Percentiles rank a stretch among this genome's conserved stretches.
phyloP scores from a whole-genome alignment of 1,139 yeast species.

The Diutina siamensis region DNA sequence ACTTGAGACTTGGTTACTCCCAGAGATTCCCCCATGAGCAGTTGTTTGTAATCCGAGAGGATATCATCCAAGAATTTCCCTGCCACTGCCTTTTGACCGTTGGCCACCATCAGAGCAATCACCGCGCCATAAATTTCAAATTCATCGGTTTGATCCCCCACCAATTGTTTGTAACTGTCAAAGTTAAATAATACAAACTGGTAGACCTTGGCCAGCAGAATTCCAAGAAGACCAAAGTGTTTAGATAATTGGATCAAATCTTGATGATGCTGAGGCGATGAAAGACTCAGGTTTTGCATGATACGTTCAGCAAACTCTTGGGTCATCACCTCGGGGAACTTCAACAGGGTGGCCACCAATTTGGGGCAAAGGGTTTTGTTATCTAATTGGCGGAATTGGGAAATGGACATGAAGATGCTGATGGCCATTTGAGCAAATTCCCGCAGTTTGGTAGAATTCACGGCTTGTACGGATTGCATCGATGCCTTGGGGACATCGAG shows the following conservation, averaged over 20 bases:
- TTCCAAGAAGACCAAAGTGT: conserved; percentile 13
- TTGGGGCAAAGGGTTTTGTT: conserved; percentile 17
- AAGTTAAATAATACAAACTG: conserved; percentile 20
- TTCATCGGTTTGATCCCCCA: conserved; percentile 15
- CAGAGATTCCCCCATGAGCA: conserved; percentile 9
- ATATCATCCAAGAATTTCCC: conserved; percentile 43
- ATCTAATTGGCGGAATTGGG: conserved; percentile 17
- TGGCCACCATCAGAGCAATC: conserved; percentile 39
- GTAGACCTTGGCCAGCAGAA: conserved; percentile 14
- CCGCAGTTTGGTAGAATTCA: conserved; percentile 27
- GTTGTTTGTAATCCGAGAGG: conserved; percentile 19
- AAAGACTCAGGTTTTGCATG: conserved; percentile 3
- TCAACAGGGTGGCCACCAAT: conserved; percentile 16
- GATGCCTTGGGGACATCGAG: conserved; percentile 15
- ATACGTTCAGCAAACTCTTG: conserved; percentile 14
- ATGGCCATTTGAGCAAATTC: conserved; percentile 56
- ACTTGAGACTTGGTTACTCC: conserved; percentile 13
- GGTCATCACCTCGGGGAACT: conserved; percentile 20
- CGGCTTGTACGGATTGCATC: conserved; percentile 5
- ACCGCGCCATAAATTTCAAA: conserved; percentile 38
- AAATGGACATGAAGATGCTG: conserved; percentile 24
- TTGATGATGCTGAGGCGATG: conserved; percentile 8
- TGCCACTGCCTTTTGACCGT: conserved; percentile 38
- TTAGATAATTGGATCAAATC: conserved; percentile 17
- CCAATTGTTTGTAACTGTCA: conserved; percentile 13